A percentile compares a stretch with the other conserved stretches of the same genome.
phyloP scores from a whole-genome alignment of 805 yeast genomes.

The Sugiyamaella lignohabitans region DNA sequence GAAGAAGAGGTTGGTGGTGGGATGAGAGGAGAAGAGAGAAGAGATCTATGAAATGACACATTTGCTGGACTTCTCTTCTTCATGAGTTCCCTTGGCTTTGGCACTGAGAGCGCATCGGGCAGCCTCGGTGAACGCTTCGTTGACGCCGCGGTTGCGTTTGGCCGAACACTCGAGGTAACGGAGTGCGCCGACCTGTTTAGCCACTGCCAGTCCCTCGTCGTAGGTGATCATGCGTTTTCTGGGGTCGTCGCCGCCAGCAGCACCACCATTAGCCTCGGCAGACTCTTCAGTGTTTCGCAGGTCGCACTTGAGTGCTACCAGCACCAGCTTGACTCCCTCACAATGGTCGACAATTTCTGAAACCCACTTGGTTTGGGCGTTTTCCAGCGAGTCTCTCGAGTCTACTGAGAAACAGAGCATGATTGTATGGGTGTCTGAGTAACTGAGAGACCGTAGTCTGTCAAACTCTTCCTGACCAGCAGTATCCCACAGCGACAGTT shows the following conservation, averaged over 20 bases:
- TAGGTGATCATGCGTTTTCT: constrained; percentile 57
- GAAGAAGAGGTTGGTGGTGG: too few species aligned
- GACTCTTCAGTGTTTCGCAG: constrained; percentile 47
- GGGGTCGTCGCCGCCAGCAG: constrained; percentile 31
- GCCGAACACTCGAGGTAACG: constrained; percentile 96
- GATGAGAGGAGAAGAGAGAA: too few species aligned
- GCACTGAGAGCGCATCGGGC: constrained; percentile 94
- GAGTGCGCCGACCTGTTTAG: constrained; percentile 87
- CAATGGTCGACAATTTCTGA: constrained; percentile 96
- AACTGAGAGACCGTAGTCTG: constrained; percentile 82
- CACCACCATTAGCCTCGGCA: constrained; percentile 26
- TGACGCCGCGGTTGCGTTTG: constrained; percentile 94
- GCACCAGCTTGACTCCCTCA: constrained; percentile 88
- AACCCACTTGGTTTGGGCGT: constrained; percentile 94
- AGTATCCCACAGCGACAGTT: constrained; percentile 93
- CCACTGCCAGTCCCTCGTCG: constrained; percentile 90
- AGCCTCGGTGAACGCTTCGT: constrained; percentile 98
- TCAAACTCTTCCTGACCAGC: constrained; percentile 99
- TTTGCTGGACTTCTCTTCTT: constrained; percentile 26
- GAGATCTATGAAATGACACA: constrained; percentile 20
- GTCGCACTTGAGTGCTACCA: constrained; percentile 94
- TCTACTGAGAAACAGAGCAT: constrained; percentile 95
- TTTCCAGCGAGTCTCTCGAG: constrained; percentile 87
- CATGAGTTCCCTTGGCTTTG: constrained; percentile 58
- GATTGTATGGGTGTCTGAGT: constrained; percentile 93